Evolutionary conservation across 805 yeast genomes (phyloP), one percentile per base, ranked within the genome.

Genomic region (Cyberlindnera nakhonratchasimensis): DNA sequence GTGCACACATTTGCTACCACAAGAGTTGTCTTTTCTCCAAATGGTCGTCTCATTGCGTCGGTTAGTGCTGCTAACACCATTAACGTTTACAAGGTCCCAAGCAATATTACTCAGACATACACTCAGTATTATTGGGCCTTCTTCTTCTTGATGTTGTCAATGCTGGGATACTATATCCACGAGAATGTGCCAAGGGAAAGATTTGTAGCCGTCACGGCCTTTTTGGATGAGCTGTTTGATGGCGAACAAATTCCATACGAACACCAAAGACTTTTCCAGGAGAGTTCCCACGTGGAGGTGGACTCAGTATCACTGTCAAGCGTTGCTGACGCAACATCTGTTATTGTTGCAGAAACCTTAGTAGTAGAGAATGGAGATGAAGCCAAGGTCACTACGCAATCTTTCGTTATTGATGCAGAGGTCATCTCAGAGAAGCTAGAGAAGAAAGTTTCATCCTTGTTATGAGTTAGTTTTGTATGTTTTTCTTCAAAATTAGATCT

Each of bases 1-100:
- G 79, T 85, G n/a, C 96, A 89, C 59, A 67, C 73, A 8, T 86
- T 86, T 60, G 88, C 95, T 20, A 80, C 88, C 39, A 88, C 96
- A 0, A 72, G 75, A 33, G 77, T 86, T 9, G 67, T 77, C 3
- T 80, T 87, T 46, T 80, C 88, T 5, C 82, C 85, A 12, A 71
- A 78, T 57, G 88, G 90, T 7, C 64, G 74, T 38, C 71, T 71
- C 42, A 63, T 87, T 37, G 91, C 87, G 3, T 75, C 87, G 18
- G 82, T 79, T 0, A 82, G 91, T 25, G 95, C 90, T 2, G 86
- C 93, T 3, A 81, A 83, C 47, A 72, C 87, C 1, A 74, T 88
- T 22, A 78, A 74, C 51, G 78, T 87, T 8, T 64, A 81, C 43
- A 70, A 67, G 43, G 60, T 87, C 17, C 90, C 93, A 4, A 64